These are phyloP conservation scores for Sparassis latifolia DNA, from an alignment of 1,284 basidiomycete species.

Conservation along the genomic window DNA sequence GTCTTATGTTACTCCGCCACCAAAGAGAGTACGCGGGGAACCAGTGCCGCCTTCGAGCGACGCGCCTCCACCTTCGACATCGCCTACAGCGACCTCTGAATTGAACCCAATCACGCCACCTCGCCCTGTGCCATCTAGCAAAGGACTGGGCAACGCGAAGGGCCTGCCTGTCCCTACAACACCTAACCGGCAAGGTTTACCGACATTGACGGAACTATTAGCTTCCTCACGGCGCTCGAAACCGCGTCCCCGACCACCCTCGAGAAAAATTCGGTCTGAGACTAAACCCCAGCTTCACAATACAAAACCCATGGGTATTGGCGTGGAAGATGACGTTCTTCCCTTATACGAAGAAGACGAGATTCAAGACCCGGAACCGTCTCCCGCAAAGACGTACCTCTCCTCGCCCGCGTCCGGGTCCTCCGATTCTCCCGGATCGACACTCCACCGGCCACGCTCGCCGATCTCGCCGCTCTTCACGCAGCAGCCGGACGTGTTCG, in stretches of 20 bases:
- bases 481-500: slow-evolving; percentile 31
- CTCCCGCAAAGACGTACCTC: slow-evolving; percentile 33
- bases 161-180: slow-evolving; percentile 21
- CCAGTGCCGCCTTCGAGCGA: slow-evolving; percentile 15
- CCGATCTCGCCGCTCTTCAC: slow-evolving; percentile 34
- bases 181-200: slow-evolving; percentile 20
- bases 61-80: slow-evolving; percentile 19
- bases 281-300: not conserved
- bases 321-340: not conserved
- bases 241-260: slow-evolving; percentile 28
- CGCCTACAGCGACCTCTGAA: slow-evolving; percentile 7
- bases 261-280: slow-evolving; percentile 19
- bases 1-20: not conserved
- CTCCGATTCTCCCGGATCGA: slow-evolving; percentile 20
- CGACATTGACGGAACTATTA: slow-evolving; percentile 29
- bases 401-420: slow-evolving; percentile 36
- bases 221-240: slow-evolving; percentile 29
- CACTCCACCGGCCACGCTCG: slow-evolving; percentile 23
- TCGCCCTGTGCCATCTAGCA: slow-evolving; percentile 11
- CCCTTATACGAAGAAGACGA: slow-evolving; percentile 1
- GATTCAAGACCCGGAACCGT: slow-evolving; percentile 12
- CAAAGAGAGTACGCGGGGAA: slow-evolving; percentile 18
- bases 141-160: slow-evolving; percentile 23
- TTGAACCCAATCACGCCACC: not conserved
- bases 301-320: slow-evolving; percentile 5